phyloP scores from a whole-genome alignment of 805 yeast species.

The Candida cerambycidarum region DNA sequence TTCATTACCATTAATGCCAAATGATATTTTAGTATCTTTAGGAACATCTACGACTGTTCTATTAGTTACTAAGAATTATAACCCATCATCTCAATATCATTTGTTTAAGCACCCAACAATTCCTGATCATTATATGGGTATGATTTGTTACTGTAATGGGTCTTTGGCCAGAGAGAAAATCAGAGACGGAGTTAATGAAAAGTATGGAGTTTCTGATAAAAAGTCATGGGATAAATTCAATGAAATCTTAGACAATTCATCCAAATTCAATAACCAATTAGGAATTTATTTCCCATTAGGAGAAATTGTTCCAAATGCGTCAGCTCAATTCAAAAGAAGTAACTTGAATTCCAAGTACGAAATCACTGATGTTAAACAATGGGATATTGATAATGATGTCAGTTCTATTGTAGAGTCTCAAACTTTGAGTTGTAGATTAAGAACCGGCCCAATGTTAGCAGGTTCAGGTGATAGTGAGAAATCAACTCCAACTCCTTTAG shows the following conservation, averaged over 20 bases:
- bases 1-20: conserved; percentile 71
- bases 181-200: conserved; percentile 59
- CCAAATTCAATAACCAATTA: conserved; percentile 44
- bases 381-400: conserved; percentile 64
- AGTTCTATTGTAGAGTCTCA: conserved; percentile 81
- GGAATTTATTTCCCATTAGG: conserved; percentile 87
- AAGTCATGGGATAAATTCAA: conserved; percentile 64
- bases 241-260: conserved; percentile 45
- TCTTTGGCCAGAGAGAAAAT: conserved; percentile 80
- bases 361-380: conserved; percentile 26
- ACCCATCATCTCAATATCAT: conserved; percentile 81
- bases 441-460: conserved; percentile 76
- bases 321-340: conserved; percentile 60
- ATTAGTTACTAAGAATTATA: conserved; percentile 72
- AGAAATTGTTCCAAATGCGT: conserved; percentile 86
- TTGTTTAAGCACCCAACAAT: conserved; percentile 85
- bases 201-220: conserved; percentile 28
- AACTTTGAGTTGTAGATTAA: conserved; percentile 76
- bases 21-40: conserved; percentile 76
- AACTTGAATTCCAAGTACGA: conserved; percentile 31
- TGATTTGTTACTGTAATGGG: conserved; percentile 93
- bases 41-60: conserved; percentile 93
- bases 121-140: conserved; percentile 79
- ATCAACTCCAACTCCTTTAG: conserved; percentile 15
- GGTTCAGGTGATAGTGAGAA: conserved; percentile 14